Conservation (phyloP, 306 rosid species). For the Sphenostylis stenocarpa region DNA sequence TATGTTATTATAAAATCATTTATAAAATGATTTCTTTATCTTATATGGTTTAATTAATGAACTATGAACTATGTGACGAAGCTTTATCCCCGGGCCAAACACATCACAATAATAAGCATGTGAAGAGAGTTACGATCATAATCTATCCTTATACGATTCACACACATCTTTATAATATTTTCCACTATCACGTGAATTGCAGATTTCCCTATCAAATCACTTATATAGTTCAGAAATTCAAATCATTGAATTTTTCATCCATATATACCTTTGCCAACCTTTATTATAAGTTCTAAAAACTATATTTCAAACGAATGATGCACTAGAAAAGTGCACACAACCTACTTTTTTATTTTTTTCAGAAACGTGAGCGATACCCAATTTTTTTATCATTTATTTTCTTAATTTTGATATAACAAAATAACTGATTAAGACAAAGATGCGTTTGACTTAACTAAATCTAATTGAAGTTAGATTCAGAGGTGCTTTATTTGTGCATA, state of each 20-base stretch:
- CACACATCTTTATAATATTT: neutral
- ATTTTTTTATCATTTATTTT: neutral
- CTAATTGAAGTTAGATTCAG: slow-evolving; percentile 9
- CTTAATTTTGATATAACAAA: slow-evolving; percentile 2
- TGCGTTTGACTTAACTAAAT: neutral
- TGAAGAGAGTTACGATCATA: neutral
- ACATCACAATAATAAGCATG: neutral
- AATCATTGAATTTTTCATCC: neutral
- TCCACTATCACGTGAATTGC: neutral
- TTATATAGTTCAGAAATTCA: neutral
- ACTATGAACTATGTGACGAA: neutral
- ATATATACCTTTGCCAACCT: neutral
- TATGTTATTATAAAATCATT: neutral
- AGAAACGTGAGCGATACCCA: neutral
- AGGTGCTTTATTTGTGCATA: neutral
- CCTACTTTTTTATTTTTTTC: neutral
- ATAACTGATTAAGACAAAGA: slow-evolving; percentile 6
- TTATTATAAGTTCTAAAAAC: neutral
- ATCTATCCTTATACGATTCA: neutral
- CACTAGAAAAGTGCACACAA: neutral
- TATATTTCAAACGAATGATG: neutral
- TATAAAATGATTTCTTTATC: too few relatives aligned
- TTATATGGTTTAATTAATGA: neutral
- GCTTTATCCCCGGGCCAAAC: neutral
- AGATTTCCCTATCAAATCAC: slow-evolving; percentile 15